Conservation (phyloP, 345 rosid species). For the Sonneratia alba region DNA sequence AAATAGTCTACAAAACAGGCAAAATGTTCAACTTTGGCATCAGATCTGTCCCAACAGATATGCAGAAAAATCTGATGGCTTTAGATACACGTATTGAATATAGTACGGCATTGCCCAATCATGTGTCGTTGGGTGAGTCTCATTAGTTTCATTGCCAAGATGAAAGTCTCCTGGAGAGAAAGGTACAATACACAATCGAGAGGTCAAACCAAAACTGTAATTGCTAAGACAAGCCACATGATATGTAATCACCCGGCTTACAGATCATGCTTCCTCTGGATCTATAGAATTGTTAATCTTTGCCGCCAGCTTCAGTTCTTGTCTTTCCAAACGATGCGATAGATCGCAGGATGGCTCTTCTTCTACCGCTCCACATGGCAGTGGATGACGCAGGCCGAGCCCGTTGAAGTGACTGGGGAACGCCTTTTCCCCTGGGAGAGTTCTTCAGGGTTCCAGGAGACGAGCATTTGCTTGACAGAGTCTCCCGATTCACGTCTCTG, state of each 20-base stretch:
- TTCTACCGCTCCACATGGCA: not conserved
- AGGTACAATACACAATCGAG: not conserved
- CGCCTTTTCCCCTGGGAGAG: not conserved
- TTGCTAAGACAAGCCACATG: not conserved
- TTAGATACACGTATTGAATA: too few species aligned
- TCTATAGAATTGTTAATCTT: not conserved
- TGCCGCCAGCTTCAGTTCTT: not conserved
- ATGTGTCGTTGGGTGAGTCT: too few species aligned
- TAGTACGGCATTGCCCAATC: too few species aligned
- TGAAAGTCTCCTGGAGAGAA: too few species aligned
- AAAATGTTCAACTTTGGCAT: too few species aligned
- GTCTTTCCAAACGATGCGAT: not conserved
- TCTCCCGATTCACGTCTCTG: not conserved
- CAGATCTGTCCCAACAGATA: too few species aligned
- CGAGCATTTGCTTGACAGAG: not conserved
- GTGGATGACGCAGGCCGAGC: not conserved
- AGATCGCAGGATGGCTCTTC: not conserved
- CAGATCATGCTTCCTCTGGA: not conserved
- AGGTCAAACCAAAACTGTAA: not conserved
- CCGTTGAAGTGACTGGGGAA: not conserved
- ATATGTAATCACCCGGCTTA: not conserved
- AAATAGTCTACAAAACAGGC: too few species aligned
- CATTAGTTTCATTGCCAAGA: not conserved
- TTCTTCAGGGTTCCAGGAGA: too few species aligned
- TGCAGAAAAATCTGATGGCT: too few species aligned